Conservation (phyloP, 108 stramenopile genomes). For the Seminavis robusta region DNA sequence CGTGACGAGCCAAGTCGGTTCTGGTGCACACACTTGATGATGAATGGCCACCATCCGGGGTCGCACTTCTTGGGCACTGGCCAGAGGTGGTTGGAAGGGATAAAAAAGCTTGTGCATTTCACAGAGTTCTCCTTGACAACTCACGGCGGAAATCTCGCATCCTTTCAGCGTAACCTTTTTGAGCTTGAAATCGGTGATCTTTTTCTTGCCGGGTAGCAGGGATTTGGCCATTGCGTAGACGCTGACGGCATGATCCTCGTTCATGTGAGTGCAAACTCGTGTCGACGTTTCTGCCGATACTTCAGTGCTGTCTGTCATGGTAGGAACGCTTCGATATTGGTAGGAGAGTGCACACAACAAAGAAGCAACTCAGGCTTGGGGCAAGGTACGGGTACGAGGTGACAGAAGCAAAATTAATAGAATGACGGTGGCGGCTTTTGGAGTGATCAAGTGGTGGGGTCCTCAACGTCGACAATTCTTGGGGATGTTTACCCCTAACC, state of each 20-base stretch:
- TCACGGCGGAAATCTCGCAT: constrained; percentile 19
- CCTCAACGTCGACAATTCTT: too few relatives aligned
- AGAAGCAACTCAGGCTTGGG: too few relatives aligned
- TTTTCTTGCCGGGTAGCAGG: constrained; percentile 1
- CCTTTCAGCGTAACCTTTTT: constrained; percentile 12
- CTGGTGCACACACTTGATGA: constrained; percentile 23
- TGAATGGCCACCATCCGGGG: constrained; percentile 11
- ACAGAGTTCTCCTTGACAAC: constrained; percentile 31
- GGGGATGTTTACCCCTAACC: too few relatives aligned
- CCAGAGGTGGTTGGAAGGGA: constrained; percentile 18
- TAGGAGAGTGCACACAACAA: too few relatives aligned
- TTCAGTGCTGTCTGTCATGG: neutral
- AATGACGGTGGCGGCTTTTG: too few relatives aligned
- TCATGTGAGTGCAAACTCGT: constrained; percentile 18
- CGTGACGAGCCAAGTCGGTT: constrained; percentile 26
- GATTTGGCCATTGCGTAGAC: constrained; percentile 19
- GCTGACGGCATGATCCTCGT: constrained; percentile 5
- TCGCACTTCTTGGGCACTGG: constrained; percentile 5
- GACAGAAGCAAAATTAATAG: too few relatives aligned
- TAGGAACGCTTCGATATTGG: too few relatives aligned
- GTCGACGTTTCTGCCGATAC: constrained; percentile 15
- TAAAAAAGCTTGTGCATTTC: constrained; percentile 19
- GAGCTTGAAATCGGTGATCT: constrained; percentile 18
- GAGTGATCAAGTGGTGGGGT: too few relatives aligned
- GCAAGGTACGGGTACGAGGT: too few relatives aligned